Conservation (phyloP, 257 asterid genomes). For the Mentha longifolia region DNA sequence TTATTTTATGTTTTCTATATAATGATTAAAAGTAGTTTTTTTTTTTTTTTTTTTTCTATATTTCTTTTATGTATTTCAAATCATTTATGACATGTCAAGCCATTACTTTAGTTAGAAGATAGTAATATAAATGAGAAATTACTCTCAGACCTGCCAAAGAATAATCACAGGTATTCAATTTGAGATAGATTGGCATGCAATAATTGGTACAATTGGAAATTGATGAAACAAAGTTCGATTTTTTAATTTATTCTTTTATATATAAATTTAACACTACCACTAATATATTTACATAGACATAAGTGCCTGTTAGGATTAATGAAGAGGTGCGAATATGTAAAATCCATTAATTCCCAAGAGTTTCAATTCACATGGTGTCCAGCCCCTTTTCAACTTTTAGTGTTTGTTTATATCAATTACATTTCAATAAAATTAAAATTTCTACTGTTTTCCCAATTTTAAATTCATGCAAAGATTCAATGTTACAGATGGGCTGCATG, state of each 20-base stretch:
- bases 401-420: constrained; percentile 36
- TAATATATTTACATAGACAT: neutral
- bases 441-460: constrained; percentile 27
- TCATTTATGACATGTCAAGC: neutral
- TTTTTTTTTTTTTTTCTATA: neutral
- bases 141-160: neutral
- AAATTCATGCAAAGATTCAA: constrained; percentile 36
- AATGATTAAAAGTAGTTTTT: neutral
- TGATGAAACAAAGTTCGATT: neutral
- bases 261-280: no score
- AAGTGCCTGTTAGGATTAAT: neutral
- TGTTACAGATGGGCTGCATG: constrained; percentile 69
- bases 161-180: neutral
- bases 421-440: constrained; percentile 32
- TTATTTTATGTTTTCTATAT: neutral
- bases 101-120: neutral
- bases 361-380: constrained; percentile 58
- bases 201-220: no score
- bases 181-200: neutral
- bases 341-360: constrained; percentile 31
- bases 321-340: constrained; percentile 22
- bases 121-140: neutral
- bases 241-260: no score
- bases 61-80: neutral
- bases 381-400: constrained; percentile 39